These are phyloP conservation scores for Camellia oleifera DNA, from an alignment of 179 eudicot genomes.

Conservation along the genomic window DNA sequence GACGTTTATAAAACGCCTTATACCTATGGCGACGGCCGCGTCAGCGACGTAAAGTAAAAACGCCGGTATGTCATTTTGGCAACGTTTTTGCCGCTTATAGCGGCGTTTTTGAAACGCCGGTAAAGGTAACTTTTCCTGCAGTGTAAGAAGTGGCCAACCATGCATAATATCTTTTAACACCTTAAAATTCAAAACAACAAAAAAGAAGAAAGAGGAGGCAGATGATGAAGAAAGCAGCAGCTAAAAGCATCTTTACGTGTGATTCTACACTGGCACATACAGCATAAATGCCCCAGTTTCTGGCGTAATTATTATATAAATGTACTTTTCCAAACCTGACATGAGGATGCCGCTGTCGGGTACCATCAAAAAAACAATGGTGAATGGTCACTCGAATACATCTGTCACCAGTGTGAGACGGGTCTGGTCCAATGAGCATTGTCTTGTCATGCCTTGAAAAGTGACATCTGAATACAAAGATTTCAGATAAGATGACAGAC, in stretches of 20 bases:
- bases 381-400: slow-evolving; percentile 4
- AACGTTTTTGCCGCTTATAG: too few species aligned
- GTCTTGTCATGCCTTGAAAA: slow-evolving; percentile 70
- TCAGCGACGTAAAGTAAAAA: too few species aligned
- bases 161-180: neutral
- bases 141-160: neutral
- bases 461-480: slow-evolving; percentile 46
- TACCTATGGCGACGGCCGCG: too few species aligned
- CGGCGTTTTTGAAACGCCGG: too few species aligned
- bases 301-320: slow-evolving; percentile 72
- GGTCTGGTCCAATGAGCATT: slow-evolving; percentile 66
- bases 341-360: slow-evolving; percentile 81
- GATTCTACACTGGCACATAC: slow-evolving; percentile 71
- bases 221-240: too few species aligned
- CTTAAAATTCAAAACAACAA: too few species aligned
- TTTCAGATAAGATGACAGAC: slow-evolving; percentile 43
- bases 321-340: slow-evolving; percentile 73
- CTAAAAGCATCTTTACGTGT: slow-evolving; percentile 22
- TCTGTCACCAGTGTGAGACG: slow-evolving; percentile 17
- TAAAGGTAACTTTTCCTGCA: too few species aligned
- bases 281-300: slow-evolving; percentile 79
- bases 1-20: too few species aligned
- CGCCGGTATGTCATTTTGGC: too few species aligned
- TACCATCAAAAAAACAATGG: slow-evolving; percentile 27
- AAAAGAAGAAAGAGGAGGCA: neutral